Evolutionary conservation across 169 alveolate genomes (phyloP), one percentile per base, ranked within the genome.

Genomic region (Plasmodium vivax): DNA sequence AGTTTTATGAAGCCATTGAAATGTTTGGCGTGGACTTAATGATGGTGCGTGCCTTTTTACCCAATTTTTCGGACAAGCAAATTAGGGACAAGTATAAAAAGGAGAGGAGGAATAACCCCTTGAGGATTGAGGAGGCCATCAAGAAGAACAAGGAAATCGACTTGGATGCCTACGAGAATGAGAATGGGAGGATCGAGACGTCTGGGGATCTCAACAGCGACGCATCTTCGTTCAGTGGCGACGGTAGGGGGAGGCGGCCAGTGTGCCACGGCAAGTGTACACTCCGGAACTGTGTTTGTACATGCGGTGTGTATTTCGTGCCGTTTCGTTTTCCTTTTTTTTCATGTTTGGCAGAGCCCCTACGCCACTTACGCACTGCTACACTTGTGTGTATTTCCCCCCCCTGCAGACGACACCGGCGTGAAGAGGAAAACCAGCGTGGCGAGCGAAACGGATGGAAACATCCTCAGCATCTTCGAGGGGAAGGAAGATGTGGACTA

Each of bases 1-100:
- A 95, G 51, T 96, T 96, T 92, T 96, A 95, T 84, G 92, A 95
- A 45, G 98, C 97, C 4, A 85, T 96, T 43, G 96, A 95, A 54
- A 95, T 91, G 93, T 96, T 96, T 75, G 98, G 98, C 6, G 75
- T 95, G 32, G 98, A 96, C 84, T 92, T 96, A 75, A 91, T 96
- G 91, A 92, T 96, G 95, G 97, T 96, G 12, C 68, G 97, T 56
- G 96, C 97, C 41, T 83, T 95, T 73, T 85, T 96, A 23, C 97
- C 98, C 58, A 94, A 95, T 51, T 96, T 94, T 79, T 84, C 97
- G 8, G 98, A 95, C 81, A 83, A 93, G 56, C 98, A 96, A 84
- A 92, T 96, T 72, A 92, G 96, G 27, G 97, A 94, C 92, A 96
- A 96, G 91, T 96, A 95, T 85, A 96, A 96, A 79, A 81, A 88